Conservation (phyloP, 2,329 filamentous ascomycete genomes). For the Tetracladium maxilliforme region DNA sequence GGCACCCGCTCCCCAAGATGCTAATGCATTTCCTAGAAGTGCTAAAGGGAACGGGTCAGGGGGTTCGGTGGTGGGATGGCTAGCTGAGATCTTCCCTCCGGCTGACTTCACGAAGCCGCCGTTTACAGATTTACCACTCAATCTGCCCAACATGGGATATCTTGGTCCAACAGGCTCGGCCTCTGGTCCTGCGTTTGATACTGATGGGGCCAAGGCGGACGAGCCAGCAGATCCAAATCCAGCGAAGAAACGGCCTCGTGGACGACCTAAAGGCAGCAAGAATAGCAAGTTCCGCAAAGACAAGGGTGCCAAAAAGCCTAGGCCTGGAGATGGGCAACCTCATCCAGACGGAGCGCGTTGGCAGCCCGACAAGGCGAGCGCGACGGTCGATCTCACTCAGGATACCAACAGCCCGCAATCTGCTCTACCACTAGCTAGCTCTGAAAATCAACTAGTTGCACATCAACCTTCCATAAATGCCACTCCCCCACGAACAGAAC, state of each 20-base stretch:
- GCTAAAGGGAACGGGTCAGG: constrained; percentile 40
- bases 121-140: background rate
- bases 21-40: constrained; percentile 39
- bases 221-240: too few relatives aligned
- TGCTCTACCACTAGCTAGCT: too few relatives aligned
- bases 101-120: too few relatives aligned
- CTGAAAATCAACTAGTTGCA: too few relatives aligned
- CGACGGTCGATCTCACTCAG: too few relatives aligned
- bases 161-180: too few relatives aligned
- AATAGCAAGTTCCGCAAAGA: constrained; percentile 26
- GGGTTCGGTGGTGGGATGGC: constrained; percentile 43
- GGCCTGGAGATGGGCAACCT: background rate
- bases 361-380: background rate
- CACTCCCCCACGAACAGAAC: too few relatives aligned
- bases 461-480: too few relatives aligned
- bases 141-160: too few relatives aligned
- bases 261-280: constrained; percentile 42
- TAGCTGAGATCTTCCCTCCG: constrained; percentile 52
- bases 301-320: constrained; percentile 33
- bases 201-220: too few relatives aligned
- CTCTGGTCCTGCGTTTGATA: too few relatives aligned
- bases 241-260: constrained; percentile 27
- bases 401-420: too few relatives aligned
- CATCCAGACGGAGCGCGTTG: background rate
- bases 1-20: constrained; percentile 32